Conservation (phyloP, 2,329 filamentous ascomycete genomes). For the Penicillium sp. region DNA sequence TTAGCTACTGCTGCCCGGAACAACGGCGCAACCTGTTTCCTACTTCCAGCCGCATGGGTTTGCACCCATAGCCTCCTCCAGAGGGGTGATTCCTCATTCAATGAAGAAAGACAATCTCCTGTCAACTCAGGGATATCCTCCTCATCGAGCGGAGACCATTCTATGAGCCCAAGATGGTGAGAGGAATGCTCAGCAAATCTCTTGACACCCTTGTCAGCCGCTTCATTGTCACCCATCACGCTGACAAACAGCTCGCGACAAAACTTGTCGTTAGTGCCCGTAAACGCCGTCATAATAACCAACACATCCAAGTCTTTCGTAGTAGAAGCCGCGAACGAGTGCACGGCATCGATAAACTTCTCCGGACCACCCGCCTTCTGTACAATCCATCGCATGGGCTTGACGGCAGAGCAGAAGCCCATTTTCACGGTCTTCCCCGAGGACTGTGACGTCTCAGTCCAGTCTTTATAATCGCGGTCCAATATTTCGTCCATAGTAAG, state of each 20-base stretch:
- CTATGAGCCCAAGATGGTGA: constrained; percentile 45
- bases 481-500: constrained; percentile 58
- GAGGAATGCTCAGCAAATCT: constrained; percentile 46
- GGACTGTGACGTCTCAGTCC: constrained; percentile 47
- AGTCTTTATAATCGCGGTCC: constrained; percentile 64
- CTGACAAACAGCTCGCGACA: constrained; percentile 55
- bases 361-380: constrained; percentile 44
- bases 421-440: constrained; percentile 44
- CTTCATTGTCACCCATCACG: constrained; percentile 40
- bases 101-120: constrained; percentile 18
- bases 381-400: constrained; percentile 54
- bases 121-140: constrained; percentile 19
- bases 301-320: constrained; percentile 53
- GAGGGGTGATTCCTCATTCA: constrained; percentile 24
- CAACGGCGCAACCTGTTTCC: constrained; percentile 64
- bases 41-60: constrained; percentile 56
- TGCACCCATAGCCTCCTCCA: constrained; percentile 58
- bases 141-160: constrained; percentile 32
- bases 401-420: constrained; percentile 61
- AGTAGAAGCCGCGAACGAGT: constrained; percentile 47
- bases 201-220: constrained; percentile 44
- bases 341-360: constrained; percentile 45
- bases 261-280: constrained; percentile 45
- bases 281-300: constrained; percentile 61
- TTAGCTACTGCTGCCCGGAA: constrained; percentile 49